Conservation (phyloP, 1,139 yeast species). For the Debaryomyces psychrophilus region DNA sequence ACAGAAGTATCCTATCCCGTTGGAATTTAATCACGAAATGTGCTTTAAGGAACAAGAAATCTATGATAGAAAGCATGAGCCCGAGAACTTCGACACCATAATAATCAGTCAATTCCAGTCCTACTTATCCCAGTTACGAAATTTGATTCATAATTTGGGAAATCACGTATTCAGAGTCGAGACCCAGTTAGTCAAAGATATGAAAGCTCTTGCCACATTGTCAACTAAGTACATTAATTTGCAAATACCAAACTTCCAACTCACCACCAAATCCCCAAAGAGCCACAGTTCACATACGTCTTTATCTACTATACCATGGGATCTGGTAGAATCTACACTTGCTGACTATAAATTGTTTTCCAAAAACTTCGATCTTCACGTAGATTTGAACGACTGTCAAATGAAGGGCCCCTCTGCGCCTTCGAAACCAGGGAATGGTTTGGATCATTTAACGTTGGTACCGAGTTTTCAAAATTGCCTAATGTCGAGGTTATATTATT, state of each 20-base stretch:
- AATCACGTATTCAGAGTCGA: slow-evolving; percentile 41
- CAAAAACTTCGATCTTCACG: slow-evolving; percentile 30
- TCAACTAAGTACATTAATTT: slow-evolving; percentile 37
- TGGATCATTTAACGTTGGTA: slow-evolving; percentile 45
- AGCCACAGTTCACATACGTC: slow-evolving; percentile 26
- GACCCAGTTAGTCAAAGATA: slow-evolving; percentile 38
- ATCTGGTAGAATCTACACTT: slow-evolving; percentile 18
- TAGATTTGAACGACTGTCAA: slow-evolving; percentile 31
- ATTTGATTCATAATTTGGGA: slow-evolving; percentile 38
- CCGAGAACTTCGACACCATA: slow-evolving; percentile 36
- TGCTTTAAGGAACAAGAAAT: slow-evolving; percentile 34
- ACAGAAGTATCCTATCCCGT: slow-evolving; percentile 39
- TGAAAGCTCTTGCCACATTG: slow-evolving; percentile 40
- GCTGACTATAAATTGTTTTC: slow-evolving; percentile 24
- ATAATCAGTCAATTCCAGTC: slow-evolving; percentile 36
- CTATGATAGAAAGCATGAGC: slow-evolving; percentile 23
- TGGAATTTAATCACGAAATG: slow-evolving; percentile 47
- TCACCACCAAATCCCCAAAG: slow-evolving; percentile 18
- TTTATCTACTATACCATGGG: slow-evolving; percentile 33
- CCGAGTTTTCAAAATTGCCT: slow-evolving; percentile 63
- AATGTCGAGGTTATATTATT: slow-evolving; percentile 53
- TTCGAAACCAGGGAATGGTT: slow-evolving; percentile 21
- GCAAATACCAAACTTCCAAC: slow-evolving; percentile 21
- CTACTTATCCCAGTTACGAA: slow-evolving; percentile 31
- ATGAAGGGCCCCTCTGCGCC: slow-evolving; percentile 26